These are phyloP conservation scores for Penicillium paneum DNA, from an alignment of 2,329 filamentous ascomycete species.

Conservation along the genomic window DNA sequence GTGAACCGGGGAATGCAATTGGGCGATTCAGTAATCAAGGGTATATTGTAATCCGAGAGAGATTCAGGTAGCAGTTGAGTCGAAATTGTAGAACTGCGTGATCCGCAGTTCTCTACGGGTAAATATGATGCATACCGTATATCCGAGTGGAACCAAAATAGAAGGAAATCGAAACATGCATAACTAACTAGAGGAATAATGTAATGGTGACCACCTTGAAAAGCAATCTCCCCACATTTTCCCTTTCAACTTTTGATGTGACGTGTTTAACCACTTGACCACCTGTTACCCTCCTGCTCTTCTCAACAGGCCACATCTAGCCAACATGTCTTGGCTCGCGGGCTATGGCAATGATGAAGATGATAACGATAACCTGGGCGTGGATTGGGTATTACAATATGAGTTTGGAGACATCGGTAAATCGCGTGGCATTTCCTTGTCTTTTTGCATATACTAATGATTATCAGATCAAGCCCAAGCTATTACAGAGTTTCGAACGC, in stretches of 20 bases:
- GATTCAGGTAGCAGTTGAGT: background rate
- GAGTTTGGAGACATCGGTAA: constrained; percentile 66
- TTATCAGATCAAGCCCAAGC: constrained; percentile 64
- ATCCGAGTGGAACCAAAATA: background rate
- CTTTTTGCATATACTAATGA: constrained; percentile 13
- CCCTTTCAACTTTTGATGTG: background rate
- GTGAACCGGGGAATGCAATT: background rate
- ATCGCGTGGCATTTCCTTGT: background rate
- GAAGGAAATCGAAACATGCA: background rate
- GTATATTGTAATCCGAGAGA: background rate
- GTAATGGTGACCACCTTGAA: background rate
- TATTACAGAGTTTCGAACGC: constrained; percentile 70
- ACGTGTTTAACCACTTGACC: background rate
- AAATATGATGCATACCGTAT: background rate
- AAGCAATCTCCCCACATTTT: background rate
- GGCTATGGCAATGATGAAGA: constrained; percentile 28
- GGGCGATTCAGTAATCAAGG: background rate
- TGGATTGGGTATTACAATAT: constrained; percentile 87
- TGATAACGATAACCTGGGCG: constrained; percentile 63
- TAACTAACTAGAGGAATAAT: background rate
- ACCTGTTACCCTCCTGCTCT: background rate
- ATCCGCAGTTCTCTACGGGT: background rate
- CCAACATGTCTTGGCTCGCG: constrained; percentile 29
- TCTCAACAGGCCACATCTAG: background rate
- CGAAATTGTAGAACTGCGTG: background rate